Evolutionary conservation across 805 yeast genomes (phyloP).

Genomic region (Aciculoconidium aculeatum): DNA sequence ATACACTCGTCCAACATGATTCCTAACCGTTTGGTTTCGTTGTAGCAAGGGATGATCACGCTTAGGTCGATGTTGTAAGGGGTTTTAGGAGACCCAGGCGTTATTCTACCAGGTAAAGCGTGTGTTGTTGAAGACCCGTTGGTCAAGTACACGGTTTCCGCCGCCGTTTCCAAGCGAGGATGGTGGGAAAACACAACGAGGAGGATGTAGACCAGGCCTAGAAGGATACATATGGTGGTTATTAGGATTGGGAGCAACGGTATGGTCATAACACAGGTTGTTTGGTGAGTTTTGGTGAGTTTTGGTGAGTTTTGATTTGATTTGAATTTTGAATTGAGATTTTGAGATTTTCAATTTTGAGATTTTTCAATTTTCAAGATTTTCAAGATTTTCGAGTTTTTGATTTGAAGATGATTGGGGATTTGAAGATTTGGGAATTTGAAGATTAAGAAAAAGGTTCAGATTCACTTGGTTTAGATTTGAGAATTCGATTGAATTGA

Average conservation of each 20-base stretch:
- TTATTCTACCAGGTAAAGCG: constrained; percentile 29
- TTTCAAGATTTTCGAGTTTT: no score
- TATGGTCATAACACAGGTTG: no score
- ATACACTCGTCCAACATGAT: constrained; percentile 69
- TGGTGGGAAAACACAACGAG: constrained; percentile 52
- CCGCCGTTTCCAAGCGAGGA: constrained; percentile 50
- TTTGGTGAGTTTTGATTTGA: no score
- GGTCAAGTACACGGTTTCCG: constrained; percentile 52
- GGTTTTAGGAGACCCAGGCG: constrained; percentile 10
- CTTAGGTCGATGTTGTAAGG: constrained; percentile 49
- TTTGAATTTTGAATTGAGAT: no score
- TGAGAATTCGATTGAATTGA: no score
- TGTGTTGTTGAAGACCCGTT: constrained; percentile 30
- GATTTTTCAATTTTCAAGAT: no score
- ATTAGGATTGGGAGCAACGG: no score
- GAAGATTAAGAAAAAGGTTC: background rate
- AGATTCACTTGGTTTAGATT: background rate
- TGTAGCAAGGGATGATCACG: constrained; percentile 90
- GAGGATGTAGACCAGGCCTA: constrained; percentile 29
- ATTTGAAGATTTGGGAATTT: background rate
- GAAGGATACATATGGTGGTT: no score
- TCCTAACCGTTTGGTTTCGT: constrained; percentile 70
- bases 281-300: no score
- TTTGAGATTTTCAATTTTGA: no score
- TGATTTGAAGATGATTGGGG: no score